These are phyloP conservation scores for Quercus dentata DNA, from an alignment of 306 rosid species.

Conservation along the genomic window DNA sequence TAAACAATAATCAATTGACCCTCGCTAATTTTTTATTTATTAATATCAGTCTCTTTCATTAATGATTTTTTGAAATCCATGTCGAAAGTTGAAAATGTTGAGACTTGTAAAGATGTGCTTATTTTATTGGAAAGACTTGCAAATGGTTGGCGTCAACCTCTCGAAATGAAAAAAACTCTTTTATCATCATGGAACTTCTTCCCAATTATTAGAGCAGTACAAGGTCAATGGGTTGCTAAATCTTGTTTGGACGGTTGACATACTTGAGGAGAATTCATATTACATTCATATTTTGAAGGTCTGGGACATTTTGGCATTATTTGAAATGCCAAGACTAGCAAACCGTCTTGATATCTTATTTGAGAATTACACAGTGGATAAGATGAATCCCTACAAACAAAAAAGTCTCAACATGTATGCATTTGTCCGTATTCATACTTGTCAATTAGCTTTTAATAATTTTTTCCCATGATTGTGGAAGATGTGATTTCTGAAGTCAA, in stretches of 20 bases:
- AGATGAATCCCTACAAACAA: too few relatives aligned
- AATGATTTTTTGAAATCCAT: neutral
- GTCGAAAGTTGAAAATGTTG: neutral
- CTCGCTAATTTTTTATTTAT: neutral
- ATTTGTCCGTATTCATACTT: neutral
- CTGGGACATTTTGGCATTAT: too few relatives aligned
- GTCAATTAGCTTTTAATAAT: neutral
- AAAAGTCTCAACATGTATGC: conserved; percentile 3
- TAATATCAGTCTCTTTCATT: too few relatives aligned
- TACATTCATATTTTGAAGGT: too few relatives aligned
- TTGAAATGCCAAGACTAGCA: too few relatives aligned
- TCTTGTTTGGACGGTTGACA: conserved; percentile 32
- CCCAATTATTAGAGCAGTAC: conserved; percentile 8
- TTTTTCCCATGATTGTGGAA: too few relatives aligned
- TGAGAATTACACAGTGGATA: too few relatives aligned
- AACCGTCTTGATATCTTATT: too few relatives aligned
- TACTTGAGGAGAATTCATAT: neutral
- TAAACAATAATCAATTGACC: neutral
- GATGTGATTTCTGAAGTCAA: too few relatives aligned
- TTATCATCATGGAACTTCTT: conserved; percentile 5
- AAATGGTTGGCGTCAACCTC: neutral
- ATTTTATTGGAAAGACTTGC: too few relatives aligned
- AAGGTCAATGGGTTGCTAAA: neutral
- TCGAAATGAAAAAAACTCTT: neutral
- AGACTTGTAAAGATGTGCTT: neutral